These are phyloP conservation scores for Coffea eugenioides DNA, from an alignment of 257 asterid species.

Conservation along the genomic window DNA sequence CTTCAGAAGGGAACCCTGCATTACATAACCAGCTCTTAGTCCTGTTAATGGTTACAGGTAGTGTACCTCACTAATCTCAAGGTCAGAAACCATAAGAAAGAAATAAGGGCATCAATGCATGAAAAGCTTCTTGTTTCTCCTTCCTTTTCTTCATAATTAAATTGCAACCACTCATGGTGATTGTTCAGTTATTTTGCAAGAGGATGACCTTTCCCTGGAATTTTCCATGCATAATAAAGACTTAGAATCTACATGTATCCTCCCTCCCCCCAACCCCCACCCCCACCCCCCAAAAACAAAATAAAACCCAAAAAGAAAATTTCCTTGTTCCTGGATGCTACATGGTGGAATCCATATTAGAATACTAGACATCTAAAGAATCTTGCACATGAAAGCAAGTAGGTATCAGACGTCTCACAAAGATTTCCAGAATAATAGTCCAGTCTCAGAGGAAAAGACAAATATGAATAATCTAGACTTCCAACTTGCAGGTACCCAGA, in stretches of 20 bases:
- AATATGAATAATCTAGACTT: not conserved
- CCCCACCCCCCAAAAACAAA: no score
- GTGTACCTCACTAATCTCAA: not conserved
- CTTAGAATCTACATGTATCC: no score
- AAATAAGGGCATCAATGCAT: not conserved
- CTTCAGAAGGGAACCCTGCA: conserved; percentile 93
- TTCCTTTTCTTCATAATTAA: not conserved
- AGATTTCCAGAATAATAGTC: not conserved
- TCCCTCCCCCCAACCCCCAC: no score
- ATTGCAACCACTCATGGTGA: not conserved
- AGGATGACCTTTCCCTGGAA: no score
- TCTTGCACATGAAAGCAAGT: not conserved
- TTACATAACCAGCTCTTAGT: conserved; percentile 22
- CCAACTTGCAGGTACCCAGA: conserved; percentile 3
- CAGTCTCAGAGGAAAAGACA: not conserved
- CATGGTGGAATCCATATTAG: no score
- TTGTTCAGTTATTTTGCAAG: no score
- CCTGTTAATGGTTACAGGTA: not conserved
- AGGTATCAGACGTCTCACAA: not conserved
- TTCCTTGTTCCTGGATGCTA: no score
- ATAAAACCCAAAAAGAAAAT: no score
- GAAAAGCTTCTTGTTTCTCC: not conserved
- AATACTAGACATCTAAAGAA: not conserved
- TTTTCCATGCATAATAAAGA: no score
- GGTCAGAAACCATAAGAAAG: not conserved